Conservation (phyloP, 192 early-diverging fungal genomes). For the Rhizophagus clarus region DNA sequence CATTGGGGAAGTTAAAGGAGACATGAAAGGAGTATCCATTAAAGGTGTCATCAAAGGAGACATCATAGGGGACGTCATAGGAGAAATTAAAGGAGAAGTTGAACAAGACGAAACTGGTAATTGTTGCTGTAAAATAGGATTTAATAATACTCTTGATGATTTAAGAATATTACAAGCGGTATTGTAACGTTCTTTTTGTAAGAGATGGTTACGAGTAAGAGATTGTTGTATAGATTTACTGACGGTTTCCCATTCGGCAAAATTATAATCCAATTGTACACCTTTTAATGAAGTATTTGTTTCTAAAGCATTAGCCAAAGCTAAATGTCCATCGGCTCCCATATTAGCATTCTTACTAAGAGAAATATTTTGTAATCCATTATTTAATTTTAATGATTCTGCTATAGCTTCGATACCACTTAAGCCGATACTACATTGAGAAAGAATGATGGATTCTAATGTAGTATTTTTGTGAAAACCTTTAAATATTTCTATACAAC, state of each 20-base stretch:
- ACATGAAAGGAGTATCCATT: background rate
- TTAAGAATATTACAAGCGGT: constrained; percentile 43
- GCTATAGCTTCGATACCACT: constrained; percentile 35
- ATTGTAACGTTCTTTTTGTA: constrained; percentile 45
- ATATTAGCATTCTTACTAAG: constrained; percentile 44
- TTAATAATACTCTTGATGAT: constrained; percentile 39
- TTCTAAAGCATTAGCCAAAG: constrained; percentile 39
- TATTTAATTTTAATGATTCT: constrained; percentile 36
- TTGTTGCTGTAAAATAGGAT: background rate
- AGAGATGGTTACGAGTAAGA: constrained; percentile 46
- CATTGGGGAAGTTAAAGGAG: background rate
- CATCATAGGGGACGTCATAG: background rate
- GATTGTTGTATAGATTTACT: constrained; percentile 47
- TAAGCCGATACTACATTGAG: constrained; percentile 40
- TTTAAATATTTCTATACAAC: constrained; percentile 26
- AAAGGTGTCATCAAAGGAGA: background rate
- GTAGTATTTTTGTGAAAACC: constrained; percentile 44
- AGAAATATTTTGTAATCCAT: constrained; percentile 43
- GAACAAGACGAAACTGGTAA: background rate
- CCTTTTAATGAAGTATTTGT: constrained; percentile 45
- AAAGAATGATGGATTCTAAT: constrained; percentile 42
- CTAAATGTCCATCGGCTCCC: constrained; percentile 46
- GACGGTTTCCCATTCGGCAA: constrained; percentile 45
- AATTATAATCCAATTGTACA: constrained; percentile 50
- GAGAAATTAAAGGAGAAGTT: background rate